Base-by-base conservation (phyloP, 306 rosid species). In the Clitoria ternatea region DNA sequence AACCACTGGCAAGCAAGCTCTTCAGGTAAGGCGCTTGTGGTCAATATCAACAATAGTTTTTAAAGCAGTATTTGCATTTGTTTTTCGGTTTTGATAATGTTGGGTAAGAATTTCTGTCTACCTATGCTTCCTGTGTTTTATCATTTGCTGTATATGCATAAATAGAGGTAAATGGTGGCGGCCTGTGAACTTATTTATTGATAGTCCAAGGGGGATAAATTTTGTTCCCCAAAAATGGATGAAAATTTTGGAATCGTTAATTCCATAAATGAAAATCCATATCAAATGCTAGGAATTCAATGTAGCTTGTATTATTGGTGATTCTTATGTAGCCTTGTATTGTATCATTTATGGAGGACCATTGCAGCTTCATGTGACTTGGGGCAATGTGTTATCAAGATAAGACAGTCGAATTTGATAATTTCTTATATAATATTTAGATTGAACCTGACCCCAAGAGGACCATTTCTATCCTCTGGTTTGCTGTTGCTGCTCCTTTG, bases 1-100 rank as follows among this genome's bases (percentile, higher is more conserved):
- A 77, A 85, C 87, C 76, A 77, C 94, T 72, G 94, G 90, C 61
- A 88, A 79, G 85, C 94, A 83, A 78, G 85, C 81, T 67, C 90
- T 88, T 72, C 94, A 85, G 84, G 94, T 88, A 64, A 81, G 60
- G 44, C 73, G 66, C 27, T 24, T 54, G 24, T 63, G 29, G 69
- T 80, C 57, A 53, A 63, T 19, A 75, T 19, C 18, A 18, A 49
- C 43, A 7, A 9, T 40, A 54, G 22, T 39, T 61, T 73, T 39
- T 61, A 39, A 11, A 59, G 17, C 18, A 48, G 22, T 14, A 5
- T n/a, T 63, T 14, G 24, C 23, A 47, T 37, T 42, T 18, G 4
- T n/a, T 53, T 49, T 35, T 50, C 15, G 14, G 1, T 73, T 35
- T 37, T 23, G 1, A 40, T 53, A 44, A 37, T 81, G 47, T 24